These are phyloP conservation scores for Pyrenopolyporus hunteri DNA, from an alignment of 495 filamentous ascomycete genomes.

Conservation along the genomic window DNA sequence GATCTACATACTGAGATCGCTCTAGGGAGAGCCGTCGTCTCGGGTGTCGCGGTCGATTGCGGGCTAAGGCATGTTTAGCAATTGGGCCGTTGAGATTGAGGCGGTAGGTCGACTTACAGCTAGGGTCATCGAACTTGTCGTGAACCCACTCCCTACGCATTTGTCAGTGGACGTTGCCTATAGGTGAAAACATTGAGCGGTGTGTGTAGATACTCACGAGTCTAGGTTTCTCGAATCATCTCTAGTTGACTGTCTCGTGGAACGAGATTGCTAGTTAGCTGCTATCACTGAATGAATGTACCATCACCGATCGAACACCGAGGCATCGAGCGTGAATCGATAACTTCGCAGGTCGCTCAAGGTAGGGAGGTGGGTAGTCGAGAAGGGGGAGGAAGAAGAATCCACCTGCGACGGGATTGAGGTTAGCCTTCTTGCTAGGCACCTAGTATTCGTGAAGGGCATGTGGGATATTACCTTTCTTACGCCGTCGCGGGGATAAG, in stretches of 20 bases:
- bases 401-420: conserved; percentile 32
- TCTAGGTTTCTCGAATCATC: conserved; percentile 62
- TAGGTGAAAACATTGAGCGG: conserved; percentile 1
- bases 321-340: conserved; percentile 41
- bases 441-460: not conserved
- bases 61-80: conserved; percentile 48
- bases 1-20: conserved; percentile 53
- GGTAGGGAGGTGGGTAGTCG: conserved; percentile 32
- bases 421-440: not conserved
- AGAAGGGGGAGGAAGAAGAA: conserved; percentile 41
- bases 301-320: conserved; percentile 51
- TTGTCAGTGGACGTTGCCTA: conserved; percentile 8
- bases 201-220: conserved; percentile 57
- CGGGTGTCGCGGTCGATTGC: conserved; percentile 42
- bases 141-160: conserved; percentile 82
- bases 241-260: conserved; percentile 62
- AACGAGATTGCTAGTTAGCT: conserved; percentile 62
- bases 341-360: conserved; percentile 35
- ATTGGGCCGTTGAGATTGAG: conserved; percentile 29
- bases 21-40: conserved; percentile 56
- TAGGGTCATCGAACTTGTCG: conserved; percentile 76
- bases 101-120: conserved; percentile 44
- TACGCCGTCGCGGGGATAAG: conserved; percentile 75
- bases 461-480: conserved; percentile 68
- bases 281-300: conserved; percentile 56